These are phyloP conservation scores for Solanum sitiens DNA, from an alignment of 257 asterid species.

Conservation along the genomic window DNA sequence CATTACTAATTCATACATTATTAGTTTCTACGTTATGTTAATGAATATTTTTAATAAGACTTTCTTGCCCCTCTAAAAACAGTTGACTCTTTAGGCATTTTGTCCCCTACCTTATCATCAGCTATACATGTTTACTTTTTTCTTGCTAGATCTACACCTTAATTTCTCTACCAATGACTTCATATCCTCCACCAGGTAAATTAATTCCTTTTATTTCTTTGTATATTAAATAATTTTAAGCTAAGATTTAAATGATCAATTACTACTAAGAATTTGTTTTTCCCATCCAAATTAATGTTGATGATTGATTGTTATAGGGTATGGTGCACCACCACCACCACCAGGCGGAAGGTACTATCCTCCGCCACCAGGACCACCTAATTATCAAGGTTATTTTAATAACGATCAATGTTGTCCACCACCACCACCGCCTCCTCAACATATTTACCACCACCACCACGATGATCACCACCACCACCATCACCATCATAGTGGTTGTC, in stretches of 20 bases:
- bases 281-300: neutral
- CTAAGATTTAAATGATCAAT: neutral
- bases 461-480: neutral
- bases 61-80: neutral
- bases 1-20: too few relatives aligned
- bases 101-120: neutral
- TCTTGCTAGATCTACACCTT: neutral
- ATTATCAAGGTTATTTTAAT: neutral
- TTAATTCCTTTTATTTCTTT: neutral
- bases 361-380: neutral
- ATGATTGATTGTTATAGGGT: neutral
- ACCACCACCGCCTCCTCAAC: neutral
- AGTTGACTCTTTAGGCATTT: neutral
- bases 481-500: neutral
- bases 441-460: neutral
- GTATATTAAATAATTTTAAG: neutral
- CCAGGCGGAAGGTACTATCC: neutral
- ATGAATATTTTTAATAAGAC: neutral
- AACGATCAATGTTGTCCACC: neutral
- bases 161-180: neutral
- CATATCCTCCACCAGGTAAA: neutral
- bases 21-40: too few relatives aligned
- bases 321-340: neutral
- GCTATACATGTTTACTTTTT: neutral
- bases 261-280: neutral